Evolutionary conservation across 1,284 basidiomycete genomes (phyloP).

Genomic region (Omphalotus olearius): DNA sequence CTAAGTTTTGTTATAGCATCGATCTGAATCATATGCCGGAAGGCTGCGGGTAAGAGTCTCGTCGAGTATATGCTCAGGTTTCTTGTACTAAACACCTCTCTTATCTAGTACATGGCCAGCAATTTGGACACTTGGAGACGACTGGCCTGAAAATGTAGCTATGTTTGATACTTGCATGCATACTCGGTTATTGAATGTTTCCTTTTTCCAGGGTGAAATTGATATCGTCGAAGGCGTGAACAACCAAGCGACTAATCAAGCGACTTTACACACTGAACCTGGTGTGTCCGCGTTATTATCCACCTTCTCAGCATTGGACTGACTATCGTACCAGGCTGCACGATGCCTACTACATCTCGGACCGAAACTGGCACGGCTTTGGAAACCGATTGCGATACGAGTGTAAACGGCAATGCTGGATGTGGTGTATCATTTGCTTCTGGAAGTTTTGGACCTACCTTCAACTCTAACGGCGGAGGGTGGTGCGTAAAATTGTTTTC

Average conservation of each 20-base stretch:
- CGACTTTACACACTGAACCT: conserved; percentile 51
- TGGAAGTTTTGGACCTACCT: conserved; percentile 50
- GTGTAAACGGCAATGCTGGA: conserved; percentile 53
- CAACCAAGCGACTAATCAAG: conserved; percentile 42
- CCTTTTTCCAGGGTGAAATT: conserved; percentile 27
- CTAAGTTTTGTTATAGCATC: conserved; percentile 6
- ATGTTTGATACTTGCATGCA: not conserved
- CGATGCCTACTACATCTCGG: conserved; percentile 29
- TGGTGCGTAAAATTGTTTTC: conserved; percentile 32
- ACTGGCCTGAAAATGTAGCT: conserved; percentile 4
- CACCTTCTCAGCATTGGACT: conserved; percentile 15
- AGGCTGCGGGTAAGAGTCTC: conserved; percentile 18
- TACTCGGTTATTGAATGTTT: too few relatives aligned
- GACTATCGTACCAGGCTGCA: conserved; percentile 28
- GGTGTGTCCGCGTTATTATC: conserved; percentile 20
- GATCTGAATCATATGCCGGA: conserved; percentile 24
- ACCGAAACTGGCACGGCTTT: conserved; percentile 23
- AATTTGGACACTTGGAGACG: conserved; percentile 25
- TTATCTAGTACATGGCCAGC: conserved; percentile 41
- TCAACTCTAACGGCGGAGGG: conserved; percentile 59
- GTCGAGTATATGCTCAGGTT: not conserved
- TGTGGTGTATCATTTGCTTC: conserved; percentile 53
- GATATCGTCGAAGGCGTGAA: conserved; percentile 54
- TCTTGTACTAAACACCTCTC: not conserved
- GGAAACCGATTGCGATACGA: conserved; percentile 46